Conservation (phyloP, 495 filamentous ascomycete species). For the Xylona heveae region DNA sequence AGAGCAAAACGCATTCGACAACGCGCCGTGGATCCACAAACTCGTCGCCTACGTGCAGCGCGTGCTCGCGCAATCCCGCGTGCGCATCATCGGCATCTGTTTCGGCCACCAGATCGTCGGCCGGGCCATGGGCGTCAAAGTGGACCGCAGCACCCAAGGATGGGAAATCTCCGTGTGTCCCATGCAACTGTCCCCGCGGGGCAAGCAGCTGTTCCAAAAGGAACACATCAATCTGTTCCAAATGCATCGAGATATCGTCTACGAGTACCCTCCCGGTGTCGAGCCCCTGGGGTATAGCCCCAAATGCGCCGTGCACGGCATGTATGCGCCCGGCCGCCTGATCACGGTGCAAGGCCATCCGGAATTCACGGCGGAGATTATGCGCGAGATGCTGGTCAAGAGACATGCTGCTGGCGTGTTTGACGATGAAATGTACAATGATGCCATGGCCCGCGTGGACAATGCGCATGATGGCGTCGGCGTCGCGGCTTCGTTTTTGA, state of each 20-base stretch:
- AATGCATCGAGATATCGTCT: slow-evolving; percentile 79
- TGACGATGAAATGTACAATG: slow-evolving; percentile 34
- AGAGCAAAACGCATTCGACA: slow-evolving; percentile 43
- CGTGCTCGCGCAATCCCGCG: slow-evolving; percentile 30
- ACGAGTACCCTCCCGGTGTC: slow-evolving; percentile 34
- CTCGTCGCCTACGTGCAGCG: slow-evolving; percentile 48
- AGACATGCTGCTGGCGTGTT: slow-evolving; percentile 45
- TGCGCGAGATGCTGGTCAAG: slow-evolving; percentile 39
- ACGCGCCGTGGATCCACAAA: slow-evolving; percentile 52
- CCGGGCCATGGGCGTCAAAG: slow-evolving; percentile 45
- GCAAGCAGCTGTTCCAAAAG: slow-evolving; percentile 48
- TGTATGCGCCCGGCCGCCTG: slow-evolving; percentile 42
- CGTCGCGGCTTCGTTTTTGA: slow-evolving; percentile 47
- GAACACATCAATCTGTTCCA: slow-evolving; percentile 55
- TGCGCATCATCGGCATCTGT: slow-evolving; percentile 61
- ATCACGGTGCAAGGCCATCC: slow-evolving; percentile 85
- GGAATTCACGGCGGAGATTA: slow-evolving; percentile 62
- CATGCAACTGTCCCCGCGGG: slow-evolving; percentile 44
- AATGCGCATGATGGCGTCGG: slow-evolving; percentile 54
- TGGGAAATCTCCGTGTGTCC: slow-evolving; percentile 70
- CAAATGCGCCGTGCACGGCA: slow-evolving; percentile 56
- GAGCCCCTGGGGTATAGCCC: slow-evolving; percentile 42
- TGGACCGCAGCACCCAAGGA: slow-evolving; percentile 41
- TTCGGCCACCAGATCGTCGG: slow-evolving; percentile 86
- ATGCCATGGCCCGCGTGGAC: slow-evolving; percentile 41